Percentiles rank a stretch among this genome's conserved stretches.
Conservation (phyloP, 768 basidiomycete genomes). For the Auriculariales sp. region DNA sequence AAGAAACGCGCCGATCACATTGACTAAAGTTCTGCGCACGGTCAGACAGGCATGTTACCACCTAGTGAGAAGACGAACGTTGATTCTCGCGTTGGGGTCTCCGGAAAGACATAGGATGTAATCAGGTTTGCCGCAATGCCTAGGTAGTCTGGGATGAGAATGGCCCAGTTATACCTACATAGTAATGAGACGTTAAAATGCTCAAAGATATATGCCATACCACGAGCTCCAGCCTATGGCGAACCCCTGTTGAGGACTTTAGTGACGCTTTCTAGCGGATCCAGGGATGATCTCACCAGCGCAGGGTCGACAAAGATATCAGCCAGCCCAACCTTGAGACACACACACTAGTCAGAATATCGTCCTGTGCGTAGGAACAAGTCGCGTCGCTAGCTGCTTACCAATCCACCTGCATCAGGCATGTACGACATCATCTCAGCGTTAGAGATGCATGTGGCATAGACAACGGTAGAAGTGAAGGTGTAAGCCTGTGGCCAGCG, state of each 20-base stretch:
- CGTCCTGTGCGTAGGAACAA: background rate
- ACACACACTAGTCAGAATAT: slow-evolving; percentile 10
- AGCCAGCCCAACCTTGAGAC: slow-evolving; percentile 12
- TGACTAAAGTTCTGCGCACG: background rate
- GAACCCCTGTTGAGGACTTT: background rate
- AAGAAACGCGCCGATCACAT: background rate
- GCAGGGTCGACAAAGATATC: slow-evolving; percentile 12
- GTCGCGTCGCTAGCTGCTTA: background rate
- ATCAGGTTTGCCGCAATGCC: background rate
- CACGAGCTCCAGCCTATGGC: slow-evolving; percentile 7
- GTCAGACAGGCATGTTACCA: background rate
- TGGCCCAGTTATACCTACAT: background rate
- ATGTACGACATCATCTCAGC: slow-evolving; percentile 9
- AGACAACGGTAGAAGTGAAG: slow-evolving; percentile 5
- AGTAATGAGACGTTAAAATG: slow-evolving; percentile 17
- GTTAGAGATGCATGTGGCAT: slow-evolving; percentile 10
- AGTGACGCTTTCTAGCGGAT: background rate
- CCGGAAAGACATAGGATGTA: background rate
- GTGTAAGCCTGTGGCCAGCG: slow-evolving; percentile 1
- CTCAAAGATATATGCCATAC: slow-evolving; percentile 16
- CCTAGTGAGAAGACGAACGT: background rate
- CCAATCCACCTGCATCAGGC: background rate
- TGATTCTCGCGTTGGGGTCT: background rate
- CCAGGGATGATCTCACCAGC: background rate
- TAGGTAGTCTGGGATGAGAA: background rate